These are phyloP conservation scores for Leptographium radiaticola DNA, from an alignment of 2,329 filamentous ascomycete species.

Conservation along the genomic window DNA sequence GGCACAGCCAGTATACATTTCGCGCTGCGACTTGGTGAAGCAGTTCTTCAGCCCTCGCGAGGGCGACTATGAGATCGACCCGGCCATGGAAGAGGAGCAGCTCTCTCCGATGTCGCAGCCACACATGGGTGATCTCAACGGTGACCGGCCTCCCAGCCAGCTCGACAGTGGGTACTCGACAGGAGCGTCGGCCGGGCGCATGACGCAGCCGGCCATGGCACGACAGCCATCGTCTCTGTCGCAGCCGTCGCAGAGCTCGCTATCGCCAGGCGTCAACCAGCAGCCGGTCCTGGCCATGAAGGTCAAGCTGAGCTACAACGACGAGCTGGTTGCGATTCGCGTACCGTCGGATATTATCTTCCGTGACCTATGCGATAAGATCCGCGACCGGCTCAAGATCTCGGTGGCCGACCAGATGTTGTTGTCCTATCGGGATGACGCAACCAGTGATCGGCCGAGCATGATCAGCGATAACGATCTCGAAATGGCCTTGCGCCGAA, in stretches of 20 bases:
- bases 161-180: constrained; percentile 31
- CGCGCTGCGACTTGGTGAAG: constrained; percentile 70
- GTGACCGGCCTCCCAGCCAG: constrained; percentile 27
- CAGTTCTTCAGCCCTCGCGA: constrained; percentile 83
- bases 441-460: constrained; percentile 58
- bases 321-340: constrained; percentile 82
- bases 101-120: constrained; percentile 18
- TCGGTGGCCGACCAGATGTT: constrained; percentile 54
- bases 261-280: constrained; percentile 35
- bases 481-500: constrained; percentile 65
- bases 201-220: constrained; percentile 24
- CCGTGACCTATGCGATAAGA: constrained; percentile 67
- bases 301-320: constrained; percentile 88
- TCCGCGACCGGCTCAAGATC: constrained; percentile 72
- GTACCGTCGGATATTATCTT: constrained; percentile 72
- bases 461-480: constrained; percentile 72
- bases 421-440: constrained; percentile 78
- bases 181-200: constrained; percentile 32
- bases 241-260: constrained; percentile 42
- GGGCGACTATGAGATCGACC: constrained; percentile 88
- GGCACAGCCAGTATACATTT: constrained; percentile 70
- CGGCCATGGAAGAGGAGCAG: constrained; percentile 46
- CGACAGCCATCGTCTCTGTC: constrained; percentile 34
- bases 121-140: background rate
- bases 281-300: constrained; percentile 54